Conservation (phyloP, 1,284 basidiomycete species). For the Tilletia indica region DNA sequence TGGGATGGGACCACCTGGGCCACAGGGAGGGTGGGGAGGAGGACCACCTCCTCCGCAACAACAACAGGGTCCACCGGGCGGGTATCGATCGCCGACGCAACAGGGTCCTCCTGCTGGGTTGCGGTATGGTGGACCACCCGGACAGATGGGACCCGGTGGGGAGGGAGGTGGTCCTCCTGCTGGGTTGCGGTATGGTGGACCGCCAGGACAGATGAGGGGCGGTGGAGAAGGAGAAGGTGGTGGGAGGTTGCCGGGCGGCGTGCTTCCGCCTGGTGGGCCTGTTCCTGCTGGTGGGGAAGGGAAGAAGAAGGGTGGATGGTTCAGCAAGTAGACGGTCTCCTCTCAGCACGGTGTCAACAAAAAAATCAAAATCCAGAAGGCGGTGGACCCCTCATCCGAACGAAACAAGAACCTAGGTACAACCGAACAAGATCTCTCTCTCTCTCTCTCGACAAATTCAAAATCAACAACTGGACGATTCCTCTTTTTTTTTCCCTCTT, state of each 20-base stretch:
- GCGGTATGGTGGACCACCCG: not conserved
- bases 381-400: too few relatives aligned
- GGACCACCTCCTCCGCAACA: too few relatives aligned
- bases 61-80: not conserved
- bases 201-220: not conserved
- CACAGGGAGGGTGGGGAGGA: too few relatives aligned
- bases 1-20: too few relatives aligned
- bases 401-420: too few relatives aligned
- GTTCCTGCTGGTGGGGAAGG: not conserved
- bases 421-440: too few relatives aligned
- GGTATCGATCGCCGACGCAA: not conserved
- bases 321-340: not conserved
- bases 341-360: too few relatives aligned
- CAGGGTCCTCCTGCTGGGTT: not conserved
- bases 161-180: not conserved
- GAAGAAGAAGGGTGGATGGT: constrained; percentile 13
- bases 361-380: too few relatives aligned
- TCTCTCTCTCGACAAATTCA: too few relatives aligned
- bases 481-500: too few relatives aligned
- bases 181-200: too few relatives aligned
- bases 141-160: not conserved
- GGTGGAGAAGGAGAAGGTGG: not conserved
- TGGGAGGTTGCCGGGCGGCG: not conserved
- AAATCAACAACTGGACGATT: too few relatives aligned
- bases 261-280: not conserved